Evolutionary conservation across 345 rosid species (phyloP), one percentile per base, ranked within the genome.

Genomic region (Salix suchowensis): DNA sequence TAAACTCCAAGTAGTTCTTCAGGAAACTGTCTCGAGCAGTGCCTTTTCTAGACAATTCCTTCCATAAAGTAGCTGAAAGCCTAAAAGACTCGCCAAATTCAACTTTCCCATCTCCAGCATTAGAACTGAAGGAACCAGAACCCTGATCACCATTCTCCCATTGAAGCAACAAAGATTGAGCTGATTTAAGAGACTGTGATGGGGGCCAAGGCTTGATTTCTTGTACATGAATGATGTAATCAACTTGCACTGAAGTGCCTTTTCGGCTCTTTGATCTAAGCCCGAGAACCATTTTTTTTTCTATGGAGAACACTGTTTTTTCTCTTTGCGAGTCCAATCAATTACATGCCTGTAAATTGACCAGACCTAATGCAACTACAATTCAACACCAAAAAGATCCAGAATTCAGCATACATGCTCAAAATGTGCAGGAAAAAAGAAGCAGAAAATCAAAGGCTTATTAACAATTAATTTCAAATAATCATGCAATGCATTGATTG

Each of bases 201-300:
- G 89, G 88, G 67, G 92, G 91, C 97, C 98, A 93, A 82, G 98
- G 98, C 84, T 79, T 88, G 74, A 95, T 86, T 82, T 88, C 93
- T 61, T 89, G 86, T 18, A 91, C 79, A 71, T 68, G 78, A 73
- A 88, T 71, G 32, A 81, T 80, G 83, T 87, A 89, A 78, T 83
- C 86, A 48, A 81, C 80, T 71, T 81, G 83, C 74, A 82, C 80
- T 0, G 77, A 67, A 48, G 46, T 73, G 16, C 84, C 83, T 80
- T 82, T 91, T 28, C 80, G 77, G 85, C 82, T 86, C 89, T 86
- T 91, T 23, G 88, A 85, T 85, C 88, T 82, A 62, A 91, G 61
- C 55, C 95, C 91, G 6, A 91, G 90, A 83, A 91, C 91, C 95
- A 91, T 88, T 54, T 70, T 78, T 70, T 78, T 88, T 78, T 7